A percentile compares a stretch with the other conserved stretches of the same genome.
Conservation (phyloP, 257 asterid genomes). For the Rehmannia glutinosa region DNA sequence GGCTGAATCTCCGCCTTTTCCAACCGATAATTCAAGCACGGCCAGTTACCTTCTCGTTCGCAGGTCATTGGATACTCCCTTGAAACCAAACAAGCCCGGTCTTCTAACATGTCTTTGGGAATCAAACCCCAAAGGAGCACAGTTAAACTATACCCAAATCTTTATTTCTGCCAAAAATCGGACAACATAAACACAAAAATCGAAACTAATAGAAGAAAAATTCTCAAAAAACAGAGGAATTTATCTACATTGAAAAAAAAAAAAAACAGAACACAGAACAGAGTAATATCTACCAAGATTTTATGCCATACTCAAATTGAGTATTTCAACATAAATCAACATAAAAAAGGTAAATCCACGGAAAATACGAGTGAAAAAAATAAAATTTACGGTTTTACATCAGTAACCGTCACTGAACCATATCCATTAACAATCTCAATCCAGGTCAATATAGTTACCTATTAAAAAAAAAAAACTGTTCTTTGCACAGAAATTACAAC, state of each 20-base stretch:
- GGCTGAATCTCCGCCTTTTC: conserved; percentile 42
- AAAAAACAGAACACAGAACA: background rate
- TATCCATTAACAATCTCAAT: conserved; percentile 18
- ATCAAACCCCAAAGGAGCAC: conserved; percentile 31
- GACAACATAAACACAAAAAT: conserved; percentile 10
- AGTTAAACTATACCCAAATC: too few relatives aligned
- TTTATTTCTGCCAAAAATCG: conserved; percentile 30
- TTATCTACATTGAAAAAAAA: background rate
- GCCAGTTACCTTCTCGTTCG: conserved; percentile 62
- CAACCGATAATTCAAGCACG: conserved; percentile 45
- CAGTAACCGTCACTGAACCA: conserved; percentile 1
- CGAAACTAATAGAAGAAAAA: too few relatives aligned
- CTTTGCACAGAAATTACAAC: conserved; percentile 16
- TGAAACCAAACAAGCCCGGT: conserved; percentile 62
- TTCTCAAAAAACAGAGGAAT: background rate
- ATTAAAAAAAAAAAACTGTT: conserved; percentile 2
- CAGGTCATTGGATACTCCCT: conserved; percentile 50
- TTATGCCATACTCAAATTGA: conserved; percentile 10
- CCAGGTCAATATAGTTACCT: background rate
- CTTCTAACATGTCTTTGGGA: conserved; percentile 73
- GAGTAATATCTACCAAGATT: background rate
- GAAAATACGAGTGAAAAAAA: conserved; percentile 1
- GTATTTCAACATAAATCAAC: conserved; percentile 12
- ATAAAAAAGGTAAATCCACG: conserved; percentile 9
- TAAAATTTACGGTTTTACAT: background rate